These are phyloP conservation scores for barrel medic (Medicago truncatula) DNA, from an alignment of 306 rosid species.

Conservation along the genomic window DNA sequence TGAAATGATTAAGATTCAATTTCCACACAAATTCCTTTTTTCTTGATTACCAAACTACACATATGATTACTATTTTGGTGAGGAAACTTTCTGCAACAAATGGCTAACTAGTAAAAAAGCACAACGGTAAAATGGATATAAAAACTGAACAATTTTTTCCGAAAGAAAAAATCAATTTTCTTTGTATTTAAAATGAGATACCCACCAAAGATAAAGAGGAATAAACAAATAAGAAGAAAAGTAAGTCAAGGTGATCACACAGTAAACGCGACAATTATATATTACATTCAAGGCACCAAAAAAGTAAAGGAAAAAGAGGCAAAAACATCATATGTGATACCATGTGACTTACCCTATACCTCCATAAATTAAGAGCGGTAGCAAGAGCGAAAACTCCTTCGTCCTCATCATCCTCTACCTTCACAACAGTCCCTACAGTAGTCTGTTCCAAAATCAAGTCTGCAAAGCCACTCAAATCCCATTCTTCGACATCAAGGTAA, in stretches of 20 bases:
- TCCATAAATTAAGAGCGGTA: slow-evolving; percentile 70
- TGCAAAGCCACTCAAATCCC: slow-evolving; percentile 83
- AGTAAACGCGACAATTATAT: background rate
- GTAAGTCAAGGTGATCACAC: background rate
- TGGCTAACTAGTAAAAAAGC: background rate
- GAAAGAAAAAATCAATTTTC: background rate
- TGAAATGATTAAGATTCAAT: slow-evolving; percentile 18
- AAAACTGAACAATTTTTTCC: too few species aligned
- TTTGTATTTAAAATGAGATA: background rate
- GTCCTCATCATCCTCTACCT: slow-evolving; percentile 84
- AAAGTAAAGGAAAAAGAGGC: background rate
- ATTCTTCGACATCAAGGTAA: slow-evolving; percentile 68
- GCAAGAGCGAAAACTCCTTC: slow-evolving; percentile 73
- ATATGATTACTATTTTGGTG: background rate
- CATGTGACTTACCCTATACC: slow-evolving; percentile 66
- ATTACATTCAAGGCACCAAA: slow-evolving; percentile 3
- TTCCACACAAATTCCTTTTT: slow-evolving; percentile 15
- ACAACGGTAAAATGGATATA: background rate
- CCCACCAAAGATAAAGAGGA: background rate
- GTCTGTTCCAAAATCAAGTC: slow-evolving; percentile 75
- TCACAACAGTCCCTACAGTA: slow-evolving; percentile 77
- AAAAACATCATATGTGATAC: slow-evolving; percentile 15
- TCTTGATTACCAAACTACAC: slow-evolving; percentile 15
- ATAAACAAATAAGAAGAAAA: background rate
- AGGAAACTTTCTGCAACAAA: background rate